These are phyloP conservation scores for Chaetomium globosum DNA, from an alignment of 2,329 filamentous ascomycete genomes.

Conservation along the genomic window DNA sequence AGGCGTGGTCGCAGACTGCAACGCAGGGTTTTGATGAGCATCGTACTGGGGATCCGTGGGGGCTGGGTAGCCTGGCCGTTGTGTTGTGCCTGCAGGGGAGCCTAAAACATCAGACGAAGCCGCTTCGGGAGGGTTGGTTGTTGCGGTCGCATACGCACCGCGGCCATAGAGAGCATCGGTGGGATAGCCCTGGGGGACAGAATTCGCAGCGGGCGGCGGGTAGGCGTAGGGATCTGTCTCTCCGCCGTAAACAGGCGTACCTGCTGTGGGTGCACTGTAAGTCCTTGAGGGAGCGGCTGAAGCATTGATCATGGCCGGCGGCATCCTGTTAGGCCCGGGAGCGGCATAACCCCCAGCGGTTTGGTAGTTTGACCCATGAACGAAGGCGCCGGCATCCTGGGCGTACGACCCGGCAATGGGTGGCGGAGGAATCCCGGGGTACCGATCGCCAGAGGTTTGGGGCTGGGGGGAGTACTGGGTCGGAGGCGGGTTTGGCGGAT, in stretches of 20 bases:
- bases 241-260: conserved; percentile 29
- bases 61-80: conserved; percentile 45
- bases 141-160: conserved; percentile 57
- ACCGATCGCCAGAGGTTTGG: conserved; percentile 32
- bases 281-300: conserved; percentile 33
- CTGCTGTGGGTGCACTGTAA: conserved; percentile 26
- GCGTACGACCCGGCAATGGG: conserved; percentile 35
- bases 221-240: conserved; percentile 39
- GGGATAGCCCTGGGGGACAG: conserved; percentile 47
- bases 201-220: conserved; percentile 26
- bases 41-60: conserved; percentile 57
- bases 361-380: conserved; percentile 34
- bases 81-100: conserved; percentile 52
- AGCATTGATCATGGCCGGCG: conserved; percentile 40
- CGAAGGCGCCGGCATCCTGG: conserved; percentile 36
- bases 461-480: conserved; percentile 35
- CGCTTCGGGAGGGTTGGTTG: conserved; percentile 33
- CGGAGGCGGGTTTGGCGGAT: conserved; percentile 28
- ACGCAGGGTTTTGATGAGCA: conserved; percentile 44
- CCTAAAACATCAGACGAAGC: conserved; percentile 53
- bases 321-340: conserved; percentile 31
- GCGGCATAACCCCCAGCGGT: conserved; percentile 28
- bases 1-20: conserved; percentile 45
- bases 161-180: conserved; percentile 60
- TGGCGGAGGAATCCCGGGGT: conserved; percentile 32